A percentile compares a stretch with the other conserved stretches of the same genome.
Evolutionary conservation across 1,284 basidiomycete genomes (phyloP).

Genomic region (Apiotrichum mycotoxinovorans): DNA sequence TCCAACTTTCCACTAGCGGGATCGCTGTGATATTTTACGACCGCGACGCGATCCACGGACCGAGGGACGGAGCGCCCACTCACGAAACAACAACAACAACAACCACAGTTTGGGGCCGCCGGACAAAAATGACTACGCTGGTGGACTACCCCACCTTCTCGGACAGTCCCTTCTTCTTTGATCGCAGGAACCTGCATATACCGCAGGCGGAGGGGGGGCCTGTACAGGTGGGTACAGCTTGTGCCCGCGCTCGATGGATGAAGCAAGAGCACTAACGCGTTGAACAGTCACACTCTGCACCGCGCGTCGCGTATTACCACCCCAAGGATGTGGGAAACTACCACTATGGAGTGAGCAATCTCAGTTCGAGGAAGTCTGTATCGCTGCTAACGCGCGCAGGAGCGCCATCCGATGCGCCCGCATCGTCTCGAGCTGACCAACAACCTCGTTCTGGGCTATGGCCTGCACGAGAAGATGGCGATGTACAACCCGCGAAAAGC

Average conservation of each 20-base stretch:
- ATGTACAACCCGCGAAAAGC: slow-evolving; percentile 87
- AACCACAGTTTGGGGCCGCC: background rate
- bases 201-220: slow-evolving; percentile 40
- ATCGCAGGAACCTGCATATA: slow-evolving; percentile 38
- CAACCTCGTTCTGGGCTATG: slow-evolving; percentile 91
- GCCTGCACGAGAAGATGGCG: slow-evolving; percentile 91
- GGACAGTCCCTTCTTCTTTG: slow-evolving; percentile 50
- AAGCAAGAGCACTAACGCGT: slow-evolving; percentile 4
- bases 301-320: slow-evolving; percentile 92
- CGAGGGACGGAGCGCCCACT: no score
- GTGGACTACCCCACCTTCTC: slow-evolving; percentile 47
- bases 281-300: slow-evolving; percentile 75
- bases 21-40: no score
- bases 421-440: slow-evolving; percentile 92
- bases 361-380: background rate
- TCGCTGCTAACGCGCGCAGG: slow-evolving; percentile 54
- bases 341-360: slow-evolving; percentile 76
- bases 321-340: slow-evolving; percentile 91
- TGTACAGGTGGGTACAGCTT: slow-evolving; percentile 38
- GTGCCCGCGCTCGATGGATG: no score
- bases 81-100: no score
- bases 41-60: no score
- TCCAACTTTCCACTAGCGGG: no score
- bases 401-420: slow-evolving; percentile 98
- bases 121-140: slow-evolving; percentile 15